Evolutionary conservation across 768 basidiomycete genomes (phyloP).

Genomic region (Hericium alpestre): DNA sequence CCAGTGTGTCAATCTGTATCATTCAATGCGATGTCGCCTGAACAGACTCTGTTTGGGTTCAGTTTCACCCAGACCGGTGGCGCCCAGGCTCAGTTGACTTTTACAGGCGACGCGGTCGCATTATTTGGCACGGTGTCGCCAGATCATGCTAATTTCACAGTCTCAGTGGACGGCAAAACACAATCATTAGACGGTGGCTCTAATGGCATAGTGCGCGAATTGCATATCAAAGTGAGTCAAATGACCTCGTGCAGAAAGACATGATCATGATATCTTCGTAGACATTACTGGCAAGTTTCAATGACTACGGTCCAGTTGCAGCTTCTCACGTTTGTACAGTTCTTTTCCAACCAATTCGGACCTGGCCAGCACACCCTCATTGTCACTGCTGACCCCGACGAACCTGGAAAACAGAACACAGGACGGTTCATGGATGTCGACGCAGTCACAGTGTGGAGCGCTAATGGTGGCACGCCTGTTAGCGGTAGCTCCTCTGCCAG

Average conservation of each 20-base stretch:
- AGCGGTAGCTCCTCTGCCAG: neutral
- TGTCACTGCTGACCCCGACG: constrained; percentile 22
- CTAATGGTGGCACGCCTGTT: neutral
- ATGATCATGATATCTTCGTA: constrained; percentile 1
- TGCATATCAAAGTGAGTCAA: constrained; percentile 23
- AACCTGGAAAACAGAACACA: neutral
- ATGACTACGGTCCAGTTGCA: neutral
- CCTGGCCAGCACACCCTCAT: constrained; percentile 29
- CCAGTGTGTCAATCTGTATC: constrained; percentile 26
- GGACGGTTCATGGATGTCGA: constrained; percentile 6
- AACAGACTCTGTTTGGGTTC: neutral
- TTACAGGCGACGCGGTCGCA: constrained; percentile 42
- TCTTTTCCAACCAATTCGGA: constrained; percentile 30
- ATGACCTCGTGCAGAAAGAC: neutral
- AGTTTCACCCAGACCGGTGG: constrained; percentile 32
- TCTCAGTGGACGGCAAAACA: constrained; percentile 32
- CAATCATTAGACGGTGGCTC: constrained; percentile 26
- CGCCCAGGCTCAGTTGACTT: constrained; percentile 33
- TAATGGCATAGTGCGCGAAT: constrained; percentile 22
- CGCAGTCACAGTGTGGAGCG: constrained; percentile 3
- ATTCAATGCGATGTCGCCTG: neutral
- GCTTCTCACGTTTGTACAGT: constrained; percentile 18
- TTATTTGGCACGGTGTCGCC: constrained; percentile 43
- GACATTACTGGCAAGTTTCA: constrained; percentile 16
- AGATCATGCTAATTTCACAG: constrained; percentile 37